phyloP scores from a whole-genome alignment of 169 alveolate species.

The Theileria equi region DNA sequence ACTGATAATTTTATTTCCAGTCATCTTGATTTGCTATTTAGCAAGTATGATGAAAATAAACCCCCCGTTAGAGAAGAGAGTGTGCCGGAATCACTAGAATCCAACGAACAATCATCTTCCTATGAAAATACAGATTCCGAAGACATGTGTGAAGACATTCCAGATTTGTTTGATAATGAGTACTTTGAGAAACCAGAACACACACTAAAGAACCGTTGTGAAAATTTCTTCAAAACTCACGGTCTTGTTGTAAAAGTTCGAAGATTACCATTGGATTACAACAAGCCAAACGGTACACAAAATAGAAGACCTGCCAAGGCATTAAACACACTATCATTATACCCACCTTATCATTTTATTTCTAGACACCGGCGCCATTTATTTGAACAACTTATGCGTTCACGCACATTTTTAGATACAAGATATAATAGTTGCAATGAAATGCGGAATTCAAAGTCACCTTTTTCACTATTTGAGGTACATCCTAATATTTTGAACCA shows the following conservation, averaged over 20 bases:
- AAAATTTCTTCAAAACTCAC: constrained; percentile 38
- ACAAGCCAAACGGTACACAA: not conserved
- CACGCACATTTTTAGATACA: constrained; percentile 54
- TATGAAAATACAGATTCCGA: too few species aligned
- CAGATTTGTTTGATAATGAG: not conserved
- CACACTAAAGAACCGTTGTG: constrained; percentile 19
- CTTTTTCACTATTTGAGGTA: constrained; percentile 50
- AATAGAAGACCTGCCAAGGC: not conserved
- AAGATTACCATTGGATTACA: constrained; percentile 37
- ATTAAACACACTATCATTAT: not conserved
- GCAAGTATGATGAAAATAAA: constrained; percentile 16
- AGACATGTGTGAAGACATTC: too few species aligned
- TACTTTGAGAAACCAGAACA: not conserved
- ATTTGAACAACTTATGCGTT: constrained; percentile 65
- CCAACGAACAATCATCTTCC: too few species aligned
- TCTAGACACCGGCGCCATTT: constrained; percentile 62
- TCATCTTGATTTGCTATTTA: not conserved
- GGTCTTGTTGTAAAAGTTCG: constrained; percentile 54
- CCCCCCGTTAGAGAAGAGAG: constrained; percentile 5
- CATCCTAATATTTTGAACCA: constrained; percentile 39
- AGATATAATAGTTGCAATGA: constrained; percentile 45
- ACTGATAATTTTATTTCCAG: not conserved
- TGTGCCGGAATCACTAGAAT: too few species aligned
- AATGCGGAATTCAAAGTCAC: constrained; percentile 51
- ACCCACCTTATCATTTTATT: constrained; percentile 67